These are phyloP conservation scores for Microcos paniculata DNA, from an alignment of 345 rosid species.

Conservation along the genomic window DNA sequence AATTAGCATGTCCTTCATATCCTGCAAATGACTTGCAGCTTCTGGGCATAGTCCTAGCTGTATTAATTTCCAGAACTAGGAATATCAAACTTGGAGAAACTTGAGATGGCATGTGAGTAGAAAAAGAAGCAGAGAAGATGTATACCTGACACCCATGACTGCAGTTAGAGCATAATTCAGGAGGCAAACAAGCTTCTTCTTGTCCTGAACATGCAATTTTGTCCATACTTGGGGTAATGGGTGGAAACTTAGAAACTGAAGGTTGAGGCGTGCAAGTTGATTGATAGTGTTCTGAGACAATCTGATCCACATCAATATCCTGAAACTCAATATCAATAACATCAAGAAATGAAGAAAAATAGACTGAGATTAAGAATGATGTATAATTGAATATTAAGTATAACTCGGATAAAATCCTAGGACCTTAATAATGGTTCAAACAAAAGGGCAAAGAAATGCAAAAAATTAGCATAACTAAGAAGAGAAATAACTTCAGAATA, in stretches of 20 bases:
- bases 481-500: neutral
- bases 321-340: constrained; percentile 39
- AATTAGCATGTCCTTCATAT: constrained; percentile 83
- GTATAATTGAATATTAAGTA: constrained; percentile 11
- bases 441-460: neutral
- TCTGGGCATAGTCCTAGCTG: constrained; percentile 92
- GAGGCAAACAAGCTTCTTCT: constrained; percentile 54
- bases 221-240: constrained; percentile 51
- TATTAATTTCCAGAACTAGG: constrained; percentile 33
- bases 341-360: neutral
- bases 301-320: constrained; percentile 92
- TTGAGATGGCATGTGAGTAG: constrained; percentile 11
- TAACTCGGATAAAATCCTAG: neutral
- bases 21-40: constrained; percentile 68
- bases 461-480: neutral
- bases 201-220: constrained; percentile 36
- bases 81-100: constrained; percentile 21
- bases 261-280: constrained; percentile 74
- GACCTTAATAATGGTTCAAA: neutral
- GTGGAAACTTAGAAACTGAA: constrained; percentile 51
- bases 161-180: constrained; percentile 68
- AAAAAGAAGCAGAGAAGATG: constrained; percentile 13
- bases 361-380: neutral
- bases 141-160: constrained; percentile 76
- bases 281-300: constrained; percentile 82